These are phyloP conservation scores for Collybia sordida DNA, from an alignment of 768 basidiomycete species.

Conservation along the genomic window DNA sequence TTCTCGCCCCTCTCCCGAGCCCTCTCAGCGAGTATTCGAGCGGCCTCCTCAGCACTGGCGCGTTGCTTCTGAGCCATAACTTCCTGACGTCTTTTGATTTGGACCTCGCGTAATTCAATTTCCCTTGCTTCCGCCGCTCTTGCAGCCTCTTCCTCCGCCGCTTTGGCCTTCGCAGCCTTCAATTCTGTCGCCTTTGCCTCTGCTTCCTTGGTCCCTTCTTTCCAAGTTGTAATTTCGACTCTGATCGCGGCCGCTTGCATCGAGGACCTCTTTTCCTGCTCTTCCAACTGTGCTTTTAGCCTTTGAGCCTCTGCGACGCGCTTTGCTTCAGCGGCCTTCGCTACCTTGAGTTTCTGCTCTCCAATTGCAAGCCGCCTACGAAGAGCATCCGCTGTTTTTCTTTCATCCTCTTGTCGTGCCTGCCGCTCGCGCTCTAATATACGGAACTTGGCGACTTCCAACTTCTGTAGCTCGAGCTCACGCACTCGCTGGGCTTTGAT, in stretches of 20 bases:
- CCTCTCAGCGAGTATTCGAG: slow-evolving; percentile 24
- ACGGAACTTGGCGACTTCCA: slow-evolving; percentile 2
- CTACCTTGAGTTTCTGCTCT: neutral
- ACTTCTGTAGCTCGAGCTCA: slow-evolving; percentile 6
- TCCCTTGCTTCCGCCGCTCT: slow-evolving; percentile 25
- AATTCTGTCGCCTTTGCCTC: slow-evolving; percentile 11
- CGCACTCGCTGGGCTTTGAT: neutral
- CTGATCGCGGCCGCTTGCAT: neutral
- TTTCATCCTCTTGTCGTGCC: neutral
- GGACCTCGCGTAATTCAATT: slow-evolving; percentile 27
- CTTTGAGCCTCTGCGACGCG: neutral
- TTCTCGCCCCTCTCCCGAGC: slow-evolving; percentile 18
- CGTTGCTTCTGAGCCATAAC: slow-evolving; percentile 28
- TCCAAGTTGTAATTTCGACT: neutral
- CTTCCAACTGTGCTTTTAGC: neutral
- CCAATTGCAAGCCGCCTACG: neutral
- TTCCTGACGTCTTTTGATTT: slow-evolving; percentile 27
- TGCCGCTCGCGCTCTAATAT: neutral
- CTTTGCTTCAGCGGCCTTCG: neutral
- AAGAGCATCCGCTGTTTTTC: neutral
- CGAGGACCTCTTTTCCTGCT: neutral
- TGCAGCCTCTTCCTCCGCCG: slow-evolving; percentile 9
- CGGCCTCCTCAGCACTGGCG: slow-evolving; percentile 23
- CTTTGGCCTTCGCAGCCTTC: slow-evolving; percentile 13
- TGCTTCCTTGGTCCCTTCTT: slow-evolving; percentile 3